phyloP scores from a whole-genome alignment of 23 red algal species.

The Pyropia yezoensis region DNA sequence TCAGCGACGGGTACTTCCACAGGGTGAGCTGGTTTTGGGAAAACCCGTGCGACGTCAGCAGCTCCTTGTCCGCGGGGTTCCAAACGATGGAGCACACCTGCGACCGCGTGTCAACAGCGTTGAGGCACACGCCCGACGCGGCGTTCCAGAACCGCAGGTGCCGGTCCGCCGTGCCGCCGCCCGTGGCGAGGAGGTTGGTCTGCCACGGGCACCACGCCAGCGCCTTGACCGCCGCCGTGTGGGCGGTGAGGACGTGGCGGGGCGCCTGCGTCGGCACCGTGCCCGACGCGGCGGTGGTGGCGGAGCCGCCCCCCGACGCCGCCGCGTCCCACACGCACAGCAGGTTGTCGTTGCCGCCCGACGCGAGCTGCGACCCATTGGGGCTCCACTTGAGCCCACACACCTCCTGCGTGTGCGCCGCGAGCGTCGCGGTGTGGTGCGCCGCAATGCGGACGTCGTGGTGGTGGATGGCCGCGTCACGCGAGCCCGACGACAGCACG shows the following conservation, averaged over 20 bases:
- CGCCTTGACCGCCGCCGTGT: constrained; percentile 95
- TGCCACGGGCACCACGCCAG: constrained; percentile 99
- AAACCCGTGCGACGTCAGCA: constrained; percentile 93
- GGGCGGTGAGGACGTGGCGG: constrained; percentile 48
- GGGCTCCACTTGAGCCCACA: constrained; percentile 97
- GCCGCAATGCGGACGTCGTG: constrained; percentile 80
- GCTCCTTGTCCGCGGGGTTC: constrained; percentile 87
- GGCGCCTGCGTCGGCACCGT: constrained; percentile 7
- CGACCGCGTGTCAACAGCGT: constrained; percentile 89
- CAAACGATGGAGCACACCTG: constrained; percentile 96
- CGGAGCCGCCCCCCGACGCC: constrained; percentile 3
- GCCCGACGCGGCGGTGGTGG: too few relatives aligned
- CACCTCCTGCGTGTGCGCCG: constrained; percentile 83
- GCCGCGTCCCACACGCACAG: constrained; percentile 81
- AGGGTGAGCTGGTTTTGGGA: constrained; percentile 96
- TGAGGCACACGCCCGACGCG: constrained; percentile 69
- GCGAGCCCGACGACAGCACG: constrained; percentile 72
- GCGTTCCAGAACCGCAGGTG: constrained; percentile 96
- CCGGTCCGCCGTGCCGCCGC: constrained; percentile 94
- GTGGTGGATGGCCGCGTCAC: constrained; percentile 81
- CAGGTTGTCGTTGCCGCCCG: constrained; percentile 95
- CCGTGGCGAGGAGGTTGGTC: constrained; percentile 79
- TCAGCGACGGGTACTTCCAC: constrained; percentile 93
- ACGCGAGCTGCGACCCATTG: constrained; percentile 85
- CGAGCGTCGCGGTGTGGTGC: constrained; percentile 67